phyloP scores from a whole-genome alignment of 176 grass and related monocot species.

The Phoenix roebelenii region DNA sequence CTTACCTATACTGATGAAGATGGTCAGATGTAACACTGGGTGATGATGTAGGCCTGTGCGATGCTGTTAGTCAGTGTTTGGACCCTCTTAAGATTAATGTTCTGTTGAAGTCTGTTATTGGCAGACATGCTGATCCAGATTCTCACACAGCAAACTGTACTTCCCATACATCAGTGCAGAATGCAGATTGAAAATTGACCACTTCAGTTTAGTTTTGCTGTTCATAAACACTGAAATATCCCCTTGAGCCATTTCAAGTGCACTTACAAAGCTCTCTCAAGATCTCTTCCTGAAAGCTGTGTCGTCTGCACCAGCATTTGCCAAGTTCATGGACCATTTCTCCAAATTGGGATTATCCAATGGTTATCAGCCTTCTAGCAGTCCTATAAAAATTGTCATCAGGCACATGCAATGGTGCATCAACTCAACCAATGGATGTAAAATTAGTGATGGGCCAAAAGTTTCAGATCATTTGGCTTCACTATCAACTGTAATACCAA shows the following conservation, averaged over 20 bases:
- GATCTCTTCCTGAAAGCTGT: slow-evolving; percentile 38
- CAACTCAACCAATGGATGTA: slow-evolving; percentile 2
- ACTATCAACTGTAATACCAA: background rate
- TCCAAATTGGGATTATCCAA: slow-evolving; percentile 26
- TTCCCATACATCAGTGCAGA: background rate
- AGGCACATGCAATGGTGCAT: background rate
- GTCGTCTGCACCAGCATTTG: slow-evolving; percentile 2
- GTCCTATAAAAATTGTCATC: background rate
- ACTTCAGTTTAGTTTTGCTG: slow-evolving; percentile 11
- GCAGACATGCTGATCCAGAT: background rate
- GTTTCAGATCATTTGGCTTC: background rate
- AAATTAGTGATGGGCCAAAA: background rate
- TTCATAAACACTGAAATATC: slow-evolving; percentile 49
- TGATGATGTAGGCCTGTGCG: background rate
- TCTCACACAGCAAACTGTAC: background rate
- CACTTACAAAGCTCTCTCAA: slow-evolving; percentile 39
- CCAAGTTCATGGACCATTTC: slow-evolving; percentile 9
- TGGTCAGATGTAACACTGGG: background rate
- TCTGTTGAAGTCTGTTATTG: background rate
- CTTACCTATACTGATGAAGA: background rate
- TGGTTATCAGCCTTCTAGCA: background rate
- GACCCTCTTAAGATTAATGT: slow-evolving; percentile 1
- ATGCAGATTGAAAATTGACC: background rate
- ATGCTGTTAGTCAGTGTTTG: background rate
- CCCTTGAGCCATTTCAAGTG: slow-evolving; percentile 40